These are phyloP conservation scores for Diaporthe citri DNA, from an alignment of 2,329 filamentous ascomycete genomes.

Conservation along the genomic window DNA sequence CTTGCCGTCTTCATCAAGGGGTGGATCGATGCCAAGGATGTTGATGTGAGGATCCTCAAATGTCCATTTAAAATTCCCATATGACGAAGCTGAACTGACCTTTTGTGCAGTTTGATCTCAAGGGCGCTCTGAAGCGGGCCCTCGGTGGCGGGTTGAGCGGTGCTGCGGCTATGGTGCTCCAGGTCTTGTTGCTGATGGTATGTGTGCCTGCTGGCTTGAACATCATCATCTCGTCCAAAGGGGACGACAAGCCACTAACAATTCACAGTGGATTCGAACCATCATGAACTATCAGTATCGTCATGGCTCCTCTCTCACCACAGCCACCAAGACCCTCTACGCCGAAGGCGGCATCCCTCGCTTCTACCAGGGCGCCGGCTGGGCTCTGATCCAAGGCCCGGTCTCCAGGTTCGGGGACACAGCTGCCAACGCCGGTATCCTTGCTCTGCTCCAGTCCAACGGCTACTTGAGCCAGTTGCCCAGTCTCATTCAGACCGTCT, in stretches of 20 bases:
- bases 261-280: constrained; percentile 57
- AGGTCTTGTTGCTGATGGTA: constrained; percentile 62
- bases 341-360: constrained; percentile 55
- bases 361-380: constrained; percentile 60
- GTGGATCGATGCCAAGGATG: constrained; percentile 59
- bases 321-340: constrained; percentile 56
- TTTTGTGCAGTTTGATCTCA: constrained; percentile 56
- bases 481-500: constrained; percentile 58
- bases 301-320: constrained; percentile 56
- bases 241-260: background rate
- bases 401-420: constrained; percentile 62
- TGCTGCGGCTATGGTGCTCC: constrained; percentile 62
- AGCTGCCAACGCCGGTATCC: constrained; percentile 63
- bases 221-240: background rate
- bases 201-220: background rate
- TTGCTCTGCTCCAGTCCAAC: constrained; percentile 61
- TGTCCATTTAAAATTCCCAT: background rate
- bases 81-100: background rate
- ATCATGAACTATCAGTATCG: constrained; percentile 67
- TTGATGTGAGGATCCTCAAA: constrained; percentile 48
- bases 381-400: constrained; percentile 61
- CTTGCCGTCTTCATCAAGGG: constrained; percentile 57
- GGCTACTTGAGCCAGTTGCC: constrained; percentile 58
- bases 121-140: constrained; percentile 57
- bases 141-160: constrained; percentile 61